Base-by-base conservation (phyloP, 768 basidiomycete genomes). In the Podaxis mareebaensis region DNA sequence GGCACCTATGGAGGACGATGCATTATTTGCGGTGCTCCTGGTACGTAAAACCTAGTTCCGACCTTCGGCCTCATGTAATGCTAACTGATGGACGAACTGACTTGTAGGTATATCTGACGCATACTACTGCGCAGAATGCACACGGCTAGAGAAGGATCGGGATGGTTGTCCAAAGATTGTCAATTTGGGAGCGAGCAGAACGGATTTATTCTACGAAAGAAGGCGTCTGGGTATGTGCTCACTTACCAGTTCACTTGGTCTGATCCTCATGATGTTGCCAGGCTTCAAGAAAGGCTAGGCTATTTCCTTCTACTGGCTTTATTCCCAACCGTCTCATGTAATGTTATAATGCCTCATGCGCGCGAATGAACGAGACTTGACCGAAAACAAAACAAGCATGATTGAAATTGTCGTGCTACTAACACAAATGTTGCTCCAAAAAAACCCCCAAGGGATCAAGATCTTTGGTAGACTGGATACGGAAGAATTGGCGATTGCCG, bases 141-240 rank as follows among this genome's bases (percentile, higher is more conserved):
- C 92, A n/a, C 82, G 96, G 55, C 79, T 99, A 55, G 97, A 99
- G 74, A 99, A 99, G 72, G 96, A 98, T 70, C 82, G 97, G 39
- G 97, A 99, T 75, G 97, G 97, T 0, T 99, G 97, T 79, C 95
- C 95, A 7, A 99, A 98, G 85, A 95, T 96, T 70, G 94, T 96
- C 65, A 96, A 97, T 72, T 81, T 97, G n/a, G 95, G 95, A 63
- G 95, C 95, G 8, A 92, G 92, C 71, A 83, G 94, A 70, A 96
- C 94, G 53, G 94, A 95, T 74, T 74, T 95, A 51, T 96, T 96
- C 83, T 96, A 95, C 69, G 94, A 96, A 74, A 82, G 93, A 65
- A 87, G 93, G 71, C 85, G 93, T 71, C 77, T 95, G 65, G 93
- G 93, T 91, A 70, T 46, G 84, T 39, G 30, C 52, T 58, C 42